A percentile compares a stretch with the other conserved stretches of the same genome.
Evolutionary conservation across 108 stramenopile genomes (phyloP).

Genomic region (Cyclotella atomus): DNA sequence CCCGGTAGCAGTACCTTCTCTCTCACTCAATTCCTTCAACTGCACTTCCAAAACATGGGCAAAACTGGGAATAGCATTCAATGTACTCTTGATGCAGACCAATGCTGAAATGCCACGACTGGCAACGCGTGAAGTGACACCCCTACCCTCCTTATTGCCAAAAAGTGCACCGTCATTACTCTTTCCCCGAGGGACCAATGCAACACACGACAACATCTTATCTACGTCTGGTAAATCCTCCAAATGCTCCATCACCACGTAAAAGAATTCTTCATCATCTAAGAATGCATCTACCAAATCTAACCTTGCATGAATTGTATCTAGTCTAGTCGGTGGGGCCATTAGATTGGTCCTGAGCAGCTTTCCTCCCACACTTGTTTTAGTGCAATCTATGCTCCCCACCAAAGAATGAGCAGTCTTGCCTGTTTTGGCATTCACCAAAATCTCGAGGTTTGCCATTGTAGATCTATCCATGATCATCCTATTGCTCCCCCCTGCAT

Average conservation of each 20-base stretch:
- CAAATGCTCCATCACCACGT: constrained; percentile 81
- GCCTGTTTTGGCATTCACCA: constrained; percentile 83
- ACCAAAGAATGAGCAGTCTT: constrained; percentile 70
- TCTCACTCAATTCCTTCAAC: constrained; percentile 49
- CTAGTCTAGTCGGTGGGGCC: constrained; percentile 77
- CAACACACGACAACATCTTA: constrained; percentile 82
- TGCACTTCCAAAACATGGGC: constrained; percentile 70
- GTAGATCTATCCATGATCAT: constrained; percentile 88
- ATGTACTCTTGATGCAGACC: constrained; percentile 84
- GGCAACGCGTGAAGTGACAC: constrained; percentile 64
- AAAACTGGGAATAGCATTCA: constrained; percentile 70
- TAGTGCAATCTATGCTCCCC: constrained; percentile 83
- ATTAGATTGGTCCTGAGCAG: constrained; percentile 84
- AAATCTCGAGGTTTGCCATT: constrained; percentile 77
- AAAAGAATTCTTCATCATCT: constrained; percentile 84
- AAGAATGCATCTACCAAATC: constrained; percentile 88
- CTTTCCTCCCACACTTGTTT: constrained; percentile 84
- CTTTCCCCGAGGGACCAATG: constrained; percentile 57
- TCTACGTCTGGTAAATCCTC: constrained; percentile 81
- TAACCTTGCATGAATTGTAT: constrained; percentile 84
- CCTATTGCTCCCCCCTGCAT: constrained; percentile 73
- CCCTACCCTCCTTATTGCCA: constrained; percentile 35
- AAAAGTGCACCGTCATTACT: constrained; percentile 34
- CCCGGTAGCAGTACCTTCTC: constrained; percentile 18
- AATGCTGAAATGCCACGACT: constrained; percentile 86